Conservation (phyloP, 208 protist species). For the Zelonia costaricensis region DNA sequence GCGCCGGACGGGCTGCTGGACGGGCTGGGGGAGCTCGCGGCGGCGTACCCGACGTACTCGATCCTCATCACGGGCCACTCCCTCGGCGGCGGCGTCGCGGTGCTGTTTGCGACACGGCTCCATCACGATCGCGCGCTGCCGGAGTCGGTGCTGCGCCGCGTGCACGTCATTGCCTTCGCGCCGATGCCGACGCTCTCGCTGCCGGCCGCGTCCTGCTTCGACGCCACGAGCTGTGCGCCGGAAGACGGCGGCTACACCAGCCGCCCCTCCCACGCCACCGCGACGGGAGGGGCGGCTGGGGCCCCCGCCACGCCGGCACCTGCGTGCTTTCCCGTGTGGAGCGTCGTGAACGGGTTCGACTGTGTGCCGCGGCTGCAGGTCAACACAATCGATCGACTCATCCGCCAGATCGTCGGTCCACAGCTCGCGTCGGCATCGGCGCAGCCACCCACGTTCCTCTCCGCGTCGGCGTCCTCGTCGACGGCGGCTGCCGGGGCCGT, state of each 20-base stretch:
- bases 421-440: not conserved
- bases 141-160: constrained; percentile 29
- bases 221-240: constrained; percentile 24
- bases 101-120: constrained; percentile 63
- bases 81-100: constrained; percentile 63
- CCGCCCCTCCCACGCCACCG: not conserved
- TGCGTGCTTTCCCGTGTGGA: constrained; percentile 45
- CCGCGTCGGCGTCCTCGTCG: not conserved
- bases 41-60: constrained; percentile 42
- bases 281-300: not conserved
- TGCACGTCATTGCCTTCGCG: constrained; percentile 60
- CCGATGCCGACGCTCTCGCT: constrained; percentile 66
- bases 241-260: constrained; percentile 9
- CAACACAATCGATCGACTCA: constrained; percentile 58
- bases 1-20: constrained; percentile 37
- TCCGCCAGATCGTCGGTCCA: constrained; percentile 17
- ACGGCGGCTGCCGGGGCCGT: not conserved
- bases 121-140: constrained; percentile 27
- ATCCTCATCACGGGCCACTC: constrained; percentile 74
- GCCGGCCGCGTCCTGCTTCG: constrained; percentile 39
- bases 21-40: constrained; percentile 35
- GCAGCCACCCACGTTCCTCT: not conserved
- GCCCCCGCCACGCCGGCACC: not conserved
- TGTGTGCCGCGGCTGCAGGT: constrained; percentile 64
- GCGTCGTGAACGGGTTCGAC: constrained; percentile 56